Base-by-base conservation (phyloP, 345 rosid genomes). In the Ceriops decandra region DNA sequence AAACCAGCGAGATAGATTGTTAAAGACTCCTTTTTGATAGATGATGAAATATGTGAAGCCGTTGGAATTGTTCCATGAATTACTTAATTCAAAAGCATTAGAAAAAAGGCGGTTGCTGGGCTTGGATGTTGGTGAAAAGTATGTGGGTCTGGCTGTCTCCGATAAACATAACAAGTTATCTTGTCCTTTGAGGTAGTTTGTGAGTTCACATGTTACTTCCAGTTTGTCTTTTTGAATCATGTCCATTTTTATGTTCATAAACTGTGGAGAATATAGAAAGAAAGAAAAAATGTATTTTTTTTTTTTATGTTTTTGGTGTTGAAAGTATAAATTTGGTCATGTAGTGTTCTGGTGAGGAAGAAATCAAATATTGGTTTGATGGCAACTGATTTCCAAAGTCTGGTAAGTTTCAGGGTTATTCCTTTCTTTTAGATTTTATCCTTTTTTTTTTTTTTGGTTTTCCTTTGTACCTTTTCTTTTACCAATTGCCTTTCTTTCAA, bases 61-160 rank as follows among this genome's bases (percentile, higher is more conserved):
- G 28, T 42, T 80, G 71, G 76, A 71, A 24, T 74, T 89, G 77
- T 77, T 88, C 74, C 80, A 68, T 19, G 84, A 85, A 22, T 70
- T 88, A 72, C 20, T 78, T 64, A 82, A 81, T 84, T 46, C 77
- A 28, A 76, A 77, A 64, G 72, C 67, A 27, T 42, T 56, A 62
- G 67, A 72, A 64, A 60, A 68, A 56, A 83, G 82, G 28, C 79
- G 92, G 68, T 80, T 82, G 49, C 95, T 88, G 9, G 95, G 95
- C 24, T 84, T 95, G 84, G 97, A 91, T 77, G 90, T 95, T 7
- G 96, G 96, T 5, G 92, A 88, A 68, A 90, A 88, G 77, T 91
- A 88, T 70, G 91, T 95, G 24, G 99, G 99, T 0, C 71, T 95
- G 62, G 86, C 98, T 35, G 65, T 91, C 33, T 91, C 90, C 1